Conservation (phyloP, 495 filamentous ascomycete species). For the Daldinia concentrica region DNA sequence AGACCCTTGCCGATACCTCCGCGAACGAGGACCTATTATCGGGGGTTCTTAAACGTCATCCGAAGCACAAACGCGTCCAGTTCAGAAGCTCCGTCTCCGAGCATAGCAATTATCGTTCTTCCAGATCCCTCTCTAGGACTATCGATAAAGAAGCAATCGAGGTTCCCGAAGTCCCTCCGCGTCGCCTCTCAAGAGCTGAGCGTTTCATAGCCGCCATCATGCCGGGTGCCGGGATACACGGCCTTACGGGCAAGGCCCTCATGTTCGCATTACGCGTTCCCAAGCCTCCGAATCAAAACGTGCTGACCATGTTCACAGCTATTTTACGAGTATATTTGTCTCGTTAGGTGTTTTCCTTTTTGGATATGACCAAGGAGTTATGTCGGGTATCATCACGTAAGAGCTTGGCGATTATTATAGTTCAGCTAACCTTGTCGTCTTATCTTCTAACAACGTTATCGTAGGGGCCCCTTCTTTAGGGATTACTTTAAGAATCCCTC, state of each 20-base stretch:
- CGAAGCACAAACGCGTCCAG: constrained; percentile 58
- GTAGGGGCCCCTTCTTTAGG: constrained; percentile 83
- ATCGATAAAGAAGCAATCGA: constrained; percentile 82
- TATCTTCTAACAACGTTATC: constrained; percentile 27
- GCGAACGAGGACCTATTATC: constrained; percentile 66
- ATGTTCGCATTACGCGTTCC: constrained; percentile 67
- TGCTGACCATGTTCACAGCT: constrained; percentile 66
- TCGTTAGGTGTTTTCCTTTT: constrained; percentile 97
- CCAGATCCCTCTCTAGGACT: constrained; percentile 50
- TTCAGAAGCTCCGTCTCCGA: constrained; percentile 52
- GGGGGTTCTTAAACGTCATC: constrained; percentile 54
- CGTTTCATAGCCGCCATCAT: constrained; percentile 82
- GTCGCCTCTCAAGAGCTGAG: constrained; percentile 69
- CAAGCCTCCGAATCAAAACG: background rate
- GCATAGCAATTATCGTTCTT: constrained; percentile 39
- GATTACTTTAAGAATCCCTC: constrained; percentile 92
- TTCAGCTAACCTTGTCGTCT: constrained; percentile 24
- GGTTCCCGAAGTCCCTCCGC: constrained; percentile 75
- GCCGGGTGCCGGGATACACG: constrained; percentile 83
- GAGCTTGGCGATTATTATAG: constrained; percentile 10
- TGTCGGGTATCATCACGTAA: constrained; percentile 95
- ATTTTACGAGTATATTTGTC: constrained; percentile 98
- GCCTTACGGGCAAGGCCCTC: constrained; percentile 93
- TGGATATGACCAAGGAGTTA: constrained; percentile 98
- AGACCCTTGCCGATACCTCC: constrained; percentile 66